Evolutionary conservation across 148 eudicot species (phyloP).

Genomic region (Diospyros kaki): DNA sequence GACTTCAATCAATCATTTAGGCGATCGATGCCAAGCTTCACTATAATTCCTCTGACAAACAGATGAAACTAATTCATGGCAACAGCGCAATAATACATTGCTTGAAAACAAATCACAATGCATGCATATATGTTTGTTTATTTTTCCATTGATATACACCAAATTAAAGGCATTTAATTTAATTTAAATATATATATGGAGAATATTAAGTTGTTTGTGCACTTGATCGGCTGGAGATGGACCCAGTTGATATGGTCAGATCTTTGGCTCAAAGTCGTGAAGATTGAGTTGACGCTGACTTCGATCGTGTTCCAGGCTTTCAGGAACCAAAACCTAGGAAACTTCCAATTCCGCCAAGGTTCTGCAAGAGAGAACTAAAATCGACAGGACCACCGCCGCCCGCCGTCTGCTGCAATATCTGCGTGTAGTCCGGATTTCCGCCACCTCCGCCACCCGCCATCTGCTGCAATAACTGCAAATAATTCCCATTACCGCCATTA

Average conservation of each 20-base stretch:
- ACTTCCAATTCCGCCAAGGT: not conserved
- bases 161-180: not conserved
- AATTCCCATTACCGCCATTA: not conserved
- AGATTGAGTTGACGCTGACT: not conserved
- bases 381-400: not conserved
- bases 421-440: conserved; percentile 6
- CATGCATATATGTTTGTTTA: not conserved
- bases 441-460: conserved; percentile 11
- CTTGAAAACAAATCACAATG: not conserved
- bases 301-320: not conserved
- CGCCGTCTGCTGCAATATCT: conserved; percentile 6
- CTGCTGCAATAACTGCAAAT: not conserved
- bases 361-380: not conserved
- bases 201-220: too few relatives aligned
- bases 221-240: too few relatives aligned
- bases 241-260: not conserved
- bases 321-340: not conserved
- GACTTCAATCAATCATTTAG: too few relatives aligned
- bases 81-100: not conserved
- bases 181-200: not conserved
- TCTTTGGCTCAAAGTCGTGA: not conserved
- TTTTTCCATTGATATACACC: not conserved
- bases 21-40: not conserved
- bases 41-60: not conserved
- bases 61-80: not conserved